A percentile compares a stretch with the other conserved stretches of the same genome.
Evolutionary conservation across 2,329 filamentous ascomycete genomes (phyloP).

Genomic region (Septoria linicola): DNA sequence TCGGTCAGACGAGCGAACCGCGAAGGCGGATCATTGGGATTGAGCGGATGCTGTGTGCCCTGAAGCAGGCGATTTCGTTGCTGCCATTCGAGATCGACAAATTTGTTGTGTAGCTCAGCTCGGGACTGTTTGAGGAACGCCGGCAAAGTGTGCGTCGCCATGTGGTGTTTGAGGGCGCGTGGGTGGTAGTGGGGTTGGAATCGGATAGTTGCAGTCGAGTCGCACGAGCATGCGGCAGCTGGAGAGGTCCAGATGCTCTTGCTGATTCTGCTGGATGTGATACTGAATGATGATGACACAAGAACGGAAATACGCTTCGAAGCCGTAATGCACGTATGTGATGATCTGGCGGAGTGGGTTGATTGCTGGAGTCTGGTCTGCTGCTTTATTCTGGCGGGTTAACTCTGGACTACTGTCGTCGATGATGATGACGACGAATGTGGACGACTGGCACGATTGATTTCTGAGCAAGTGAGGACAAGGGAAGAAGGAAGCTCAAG

Average conservation of each 20-base stretch:
- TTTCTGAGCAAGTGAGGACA: too few relatives aligned
- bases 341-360: too few relatives aligned
- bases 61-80: slow-evolving; percentile 56
- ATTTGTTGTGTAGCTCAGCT: slow-evolving; percentile 60
- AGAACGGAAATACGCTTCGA: too few relatives aligned
- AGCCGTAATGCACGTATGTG: too few relatives aligned
- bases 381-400: too few relatives aligned
- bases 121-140: slow-evolving; percentile 56
- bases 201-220: slow-evolving; percentile 1
- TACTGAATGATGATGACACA: too few relatives aligned
- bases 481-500: not conserved
- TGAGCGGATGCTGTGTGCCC: slow-evolving; percentile 39
- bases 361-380: too few relatives aligned
- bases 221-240: slow-evolving; percentile 20
- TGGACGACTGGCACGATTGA: not conserved
- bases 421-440: not conserved
- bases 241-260: not conserved
- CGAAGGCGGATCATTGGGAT: slow-evolving; percentile 47
- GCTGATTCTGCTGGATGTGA: too few relatives aligned
- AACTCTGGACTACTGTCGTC: too few relatives aligned
- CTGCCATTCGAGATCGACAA: slow-evolving; percentile 61
- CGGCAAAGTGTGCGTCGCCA: slow-evolving; percentile 23
- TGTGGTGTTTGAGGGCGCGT: slow-evolving; percentile 20
- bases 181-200: slow-evolving; percentile 14
- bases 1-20: slow-evolving; percentile 60